A percentile compares a stretch with the other conserved stretches of the same genome.
Conservation (phyloP, 108 stramenopile genomes). For the Skeletonema grethae region DNA sequence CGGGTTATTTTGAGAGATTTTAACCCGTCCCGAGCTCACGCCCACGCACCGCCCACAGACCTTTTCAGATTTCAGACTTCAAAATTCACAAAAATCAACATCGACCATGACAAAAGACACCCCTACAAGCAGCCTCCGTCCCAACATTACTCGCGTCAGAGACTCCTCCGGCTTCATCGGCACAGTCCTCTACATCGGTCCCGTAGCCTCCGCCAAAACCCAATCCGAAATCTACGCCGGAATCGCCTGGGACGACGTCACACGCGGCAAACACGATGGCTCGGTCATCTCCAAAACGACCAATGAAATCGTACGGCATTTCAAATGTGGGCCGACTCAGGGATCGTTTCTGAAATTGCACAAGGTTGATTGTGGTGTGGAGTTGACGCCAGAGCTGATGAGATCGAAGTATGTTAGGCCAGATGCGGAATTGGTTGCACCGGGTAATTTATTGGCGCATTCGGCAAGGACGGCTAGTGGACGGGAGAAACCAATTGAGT, state of each 20-base stretch:
- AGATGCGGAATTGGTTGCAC: slow-evolving; percentile 78
- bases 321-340: slow-evolving; percentile 65
- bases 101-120: slow-evolving; percentile 1
- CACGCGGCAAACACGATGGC: slow-evolving; percentile 90
- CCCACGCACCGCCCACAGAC: no score
- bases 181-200: slow-evolving; percentile 86
- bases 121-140: slow-evolving; percentile 17
- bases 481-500: slow-evolving; percentile 82
- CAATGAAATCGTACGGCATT: slow-evolving; percentile 77
- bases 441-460: slow-evolving; percentile 82
- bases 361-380: slow-evolving; percentile 67
- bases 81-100: background rate
- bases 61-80: background rate
- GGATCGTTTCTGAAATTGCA: slow-evolving; percentile 75
- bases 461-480: slow-evolving; percentile 72
- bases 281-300: slow-evolving; percentile 75
- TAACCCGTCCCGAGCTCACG: no score
- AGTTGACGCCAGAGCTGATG: slow-evolving; percentile 54
- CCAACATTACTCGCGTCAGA: slow-evolving; percentile 71
- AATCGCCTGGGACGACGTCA: slow-evolving; percentile 85
- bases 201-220: slow-evolving; percentile 86
- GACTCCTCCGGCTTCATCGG: slow-evolving; percentile 84
- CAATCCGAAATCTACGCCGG: slow-evolving; percentile 77
- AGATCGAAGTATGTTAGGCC: slow-evolving; percentile 66
- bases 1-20: no score